phyloP scores from a whole-genome alignment of 306 rosid species.

The Dryas octopetala region DNA sequence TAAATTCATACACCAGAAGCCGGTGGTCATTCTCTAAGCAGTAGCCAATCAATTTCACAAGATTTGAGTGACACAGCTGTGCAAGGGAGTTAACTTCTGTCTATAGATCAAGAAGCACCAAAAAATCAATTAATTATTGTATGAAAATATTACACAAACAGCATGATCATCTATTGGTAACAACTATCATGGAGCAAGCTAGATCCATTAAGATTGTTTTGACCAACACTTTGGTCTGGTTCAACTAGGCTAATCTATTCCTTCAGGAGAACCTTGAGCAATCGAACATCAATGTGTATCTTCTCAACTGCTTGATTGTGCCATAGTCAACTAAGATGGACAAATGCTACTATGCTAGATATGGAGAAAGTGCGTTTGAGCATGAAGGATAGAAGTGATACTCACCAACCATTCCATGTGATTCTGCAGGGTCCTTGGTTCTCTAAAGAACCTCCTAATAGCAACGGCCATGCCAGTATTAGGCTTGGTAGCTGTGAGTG shows the following conservation, averaged over 20 bases:
- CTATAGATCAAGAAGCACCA: conserved; percentile 42
- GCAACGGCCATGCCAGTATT: conserved; percentile 89
- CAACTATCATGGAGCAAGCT: conserved; percentile 4
- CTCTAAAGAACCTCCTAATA: conserved; percentile 56
- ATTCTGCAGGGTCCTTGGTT: conserved; percentile 92
- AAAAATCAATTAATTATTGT: conserved; percentile 25
- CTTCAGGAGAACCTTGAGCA: not conserved
- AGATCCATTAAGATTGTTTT: not conserved
- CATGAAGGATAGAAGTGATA: conserved; percentile 20
- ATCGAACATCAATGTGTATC: not conserved
- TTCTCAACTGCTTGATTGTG: not conserved
- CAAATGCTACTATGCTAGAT: not conserved
- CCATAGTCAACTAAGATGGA: not conserved
- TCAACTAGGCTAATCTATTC: too few relatives aligned
- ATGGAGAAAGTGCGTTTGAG: not conserved
- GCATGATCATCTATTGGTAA: conserved; percentile 7
- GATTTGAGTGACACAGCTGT: conserved; percentile 86
- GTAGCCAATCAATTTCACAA: conserved; percentile 87
- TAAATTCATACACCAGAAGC: conserved; percentile 82
- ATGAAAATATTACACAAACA: conserved; percentile 6
- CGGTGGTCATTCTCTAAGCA: conserved; percentile 94
- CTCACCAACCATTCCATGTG: conserved; percentile 99
- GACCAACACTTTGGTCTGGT: not conserved
- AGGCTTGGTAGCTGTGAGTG: conserved; percentile 71
- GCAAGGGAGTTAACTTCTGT: conserved; percentile 92